These are phyloP conservation scores for Aspergillus indologenus DNA, from an alignment of 495 filamentous ascomycete genomes.

Conservation along the genomic window DNA sequence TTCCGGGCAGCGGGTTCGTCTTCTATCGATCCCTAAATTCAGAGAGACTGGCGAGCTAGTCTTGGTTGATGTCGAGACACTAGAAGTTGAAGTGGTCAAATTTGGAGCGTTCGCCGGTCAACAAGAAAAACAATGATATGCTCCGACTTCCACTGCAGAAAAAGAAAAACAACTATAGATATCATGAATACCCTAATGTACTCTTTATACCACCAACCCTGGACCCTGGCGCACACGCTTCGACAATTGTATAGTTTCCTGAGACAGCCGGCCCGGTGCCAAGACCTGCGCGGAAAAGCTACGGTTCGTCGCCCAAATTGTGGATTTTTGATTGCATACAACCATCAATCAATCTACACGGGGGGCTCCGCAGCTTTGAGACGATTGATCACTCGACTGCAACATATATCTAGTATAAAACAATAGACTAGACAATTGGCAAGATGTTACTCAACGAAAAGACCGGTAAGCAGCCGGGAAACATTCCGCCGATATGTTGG, in stretches of 20 bases:
- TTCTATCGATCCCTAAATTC: constrained; percentile 80
- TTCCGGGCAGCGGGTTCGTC: constrained; percentile 63
- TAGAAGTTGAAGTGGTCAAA: constrained; percentile 69
- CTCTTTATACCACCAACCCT: background rate
- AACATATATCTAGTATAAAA: background rate
- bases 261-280: constrained; percentile 8
- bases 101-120: constrained; percentile 54
- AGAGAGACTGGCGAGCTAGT: constrained; percentile 77
- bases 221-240: background rate
- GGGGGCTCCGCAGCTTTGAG: background rate
- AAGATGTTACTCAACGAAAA: constrained; percentile 43
- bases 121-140: constrained; percentile 41
- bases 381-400: background rate
- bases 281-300: constrained; percentile 20
- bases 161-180: constrained; percentile 3
- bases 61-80: constrained; percentile 78
- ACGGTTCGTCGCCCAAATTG: constrained; percentile 11
- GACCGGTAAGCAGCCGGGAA: constrained; percentile 28
- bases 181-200: constrained; percentile 2
- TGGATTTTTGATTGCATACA: background rate
- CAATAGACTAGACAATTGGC: background rate
- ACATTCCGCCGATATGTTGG: background rate
- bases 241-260: background rate
- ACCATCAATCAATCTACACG: background rate
- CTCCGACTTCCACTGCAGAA: background rate